Evolutionary conservation across 2,329 filamentous ascomycete genomes (phyloP).

Genomic region (Neobulgaria alba): DNA sequence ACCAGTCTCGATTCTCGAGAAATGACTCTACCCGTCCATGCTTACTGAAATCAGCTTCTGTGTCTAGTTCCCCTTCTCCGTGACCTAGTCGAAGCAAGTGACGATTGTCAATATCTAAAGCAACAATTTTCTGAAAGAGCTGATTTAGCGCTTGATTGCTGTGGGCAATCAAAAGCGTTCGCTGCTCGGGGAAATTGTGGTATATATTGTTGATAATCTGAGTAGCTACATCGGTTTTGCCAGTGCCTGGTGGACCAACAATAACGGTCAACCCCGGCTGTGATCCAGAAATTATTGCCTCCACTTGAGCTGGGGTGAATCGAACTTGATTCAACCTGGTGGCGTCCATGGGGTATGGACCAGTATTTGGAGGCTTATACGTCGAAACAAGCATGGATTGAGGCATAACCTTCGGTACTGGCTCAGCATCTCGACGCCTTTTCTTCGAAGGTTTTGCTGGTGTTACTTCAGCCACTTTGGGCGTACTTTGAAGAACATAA

Average conservation of each 20-base stretch:
- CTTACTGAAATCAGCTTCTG: conserved; percentile 84
- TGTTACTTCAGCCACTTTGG: conserved; percentile 42
- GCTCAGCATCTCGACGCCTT: conserved; percentile 70
- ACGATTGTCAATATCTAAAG: conserved; percentile 87
- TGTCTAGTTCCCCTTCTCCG: conserved; percentile 88
- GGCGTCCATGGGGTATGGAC: conserved; percentile 79
- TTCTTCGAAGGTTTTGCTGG: conserved; percentile 68
- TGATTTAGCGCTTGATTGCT: conserved; percentile 98
- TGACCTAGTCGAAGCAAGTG: conserved; percentile 89
- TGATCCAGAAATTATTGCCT: conserved; percentile 87
- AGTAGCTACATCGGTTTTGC: conserved; percentile 97
- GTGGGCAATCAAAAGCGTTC: conserved; percentile 86
- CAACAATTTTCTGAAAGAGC: conserved; percentile 95
- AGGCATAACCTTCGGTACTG: conserved; percentile 49
- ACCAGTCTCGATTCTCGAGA: conserved; percentile 72
- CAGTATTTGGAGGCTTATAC: conserved; percentile 80
- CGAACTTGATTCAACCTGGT: conserved; percentile 76
- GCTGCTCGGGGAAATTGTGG: conserved; percentile 90
- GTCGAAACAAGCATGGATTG: conserved; percentile 76
- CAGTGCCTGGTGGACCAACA: conserved; percentile 90
- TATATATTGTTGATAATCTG: conserved; percentile 99
- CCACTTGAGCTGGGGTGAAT: conserved; percentile 84
- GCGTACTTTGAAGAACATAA: conserved; percentile 67
- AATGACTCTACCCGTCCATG: conserved; percentile 92
- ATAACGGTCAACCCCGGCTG: conserved; percentile 92